phyloP scores from a whole-genome alignment of 371 early-diverging fungal genomes.

The Mucor sp. region DNA sequence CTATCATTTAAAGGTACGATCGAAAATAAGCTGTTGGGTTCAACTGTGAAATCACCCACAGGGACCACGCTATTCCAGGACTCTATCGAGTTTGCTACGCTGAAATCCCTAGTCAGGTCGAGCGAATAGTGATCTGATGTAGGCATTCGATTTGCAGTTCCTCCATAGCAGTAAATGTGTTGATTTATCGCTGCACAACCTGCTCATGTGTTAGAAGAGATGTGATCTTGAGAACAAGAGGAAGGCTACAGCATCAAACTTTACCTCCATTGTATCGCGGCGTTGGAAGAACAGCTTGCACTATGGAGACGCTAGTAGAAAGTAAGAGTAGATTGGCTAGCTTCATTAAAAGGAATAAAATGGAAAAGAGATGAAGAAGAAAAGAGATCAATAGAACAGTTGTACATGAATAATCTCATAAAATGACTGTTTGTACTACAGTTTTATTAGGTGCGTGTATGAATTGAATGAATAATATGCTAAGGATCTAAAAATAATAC shows the following conservation, averaged over 20 bases:
- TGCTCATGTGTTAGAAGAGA: not conserved
- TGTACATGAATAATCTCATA: not conserved
- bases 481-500: not conserved
- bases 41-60: not conserved
- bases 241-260: not conserved
- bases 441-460: not conserved
- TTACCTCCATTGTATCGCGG: slow-evolving; percentile 22
- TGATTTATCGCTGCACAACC: slow-evolving; percentile 11
- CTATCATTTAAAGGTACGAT: slow-evolving; percentile 17
- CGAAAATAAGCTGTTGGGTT: slow-evolving; percentile 19
- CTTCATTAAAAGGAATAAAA: not conserved
- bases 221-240: not conserved
- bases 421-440: slow-evolving; percentile 11
- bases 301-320: not conserved
- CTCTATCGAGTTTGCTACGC: not conserved
- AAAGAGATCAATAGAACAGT: not conserved
- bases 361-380: slow-evolving; percentile 1
- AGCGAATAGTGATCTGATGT: slow-evolving; percentile 20
- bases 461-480: not conserved
- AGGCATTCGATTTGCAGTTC: slow-evolving; percentile 12
- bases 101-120: slow-evolving; percentile 17
- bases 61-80: slow-evolving; percentile 9
- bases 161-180: slow-evolving; percentile 22
- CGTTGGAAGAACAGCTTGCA: slow-evolving; percentile 13
- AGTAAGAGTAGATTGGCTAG: not conserved